Percentiles rank a stretch among this genome's conserved stretches.
Evolutionary conservation across 2,329 filamentous ascomycete species (phyloP).

Genomic region (Sporothrix curviconia): DNA sequence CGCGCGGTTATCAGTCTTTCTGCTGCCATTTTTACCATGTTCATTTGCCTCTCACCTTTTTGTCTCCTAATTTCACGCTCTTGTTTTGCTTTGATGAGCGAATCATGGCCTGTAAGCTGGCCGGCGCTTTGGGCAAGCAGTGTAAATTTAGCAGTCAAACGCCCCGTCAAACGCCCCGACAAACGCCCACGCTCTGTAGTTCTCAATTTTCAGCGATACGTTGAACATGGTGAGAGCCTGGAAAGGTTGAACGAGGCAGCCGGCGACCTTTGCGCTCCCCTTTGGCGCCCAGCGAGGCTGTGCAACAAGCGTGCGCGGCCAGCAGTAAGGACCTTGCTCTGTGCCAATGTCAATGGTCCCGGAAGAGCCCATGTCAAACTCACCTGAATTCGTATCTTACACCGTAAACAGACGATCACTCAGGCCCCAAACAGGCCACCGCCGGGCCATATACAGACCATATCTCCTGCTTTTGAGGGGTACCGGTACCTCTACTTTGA

Average conservation of each 20-base stretch:
- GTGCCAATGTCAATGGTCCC: too few relatives aligned
- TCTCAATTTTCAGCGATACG: too few relatives aligned
- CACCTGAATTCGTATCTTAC: background rate
- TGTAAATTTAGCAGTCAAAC: conserved; percentile 1
- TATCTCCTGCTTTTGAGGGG: too few relatives aligned
- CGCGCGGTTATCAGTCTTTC: background rate
- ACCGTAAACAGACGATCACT: background rate
- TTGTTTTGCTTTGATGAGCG: too few relatives aligned
- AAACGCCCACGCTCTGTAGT: too few relatives aligned
- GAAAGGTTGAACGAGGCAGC: background rate
- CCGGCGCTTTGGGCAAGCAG: background rate
- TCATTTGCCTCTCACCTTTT: background rate
- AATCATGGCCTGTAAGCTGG: conserved; percentile 4
- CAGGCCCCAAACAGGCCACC: conserved; percentile 5
- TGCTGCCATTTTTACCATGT: background rate
- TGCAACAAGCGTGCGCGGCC: too few relatives aligned
- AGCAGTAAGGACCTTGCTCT: too few relatives aligned
- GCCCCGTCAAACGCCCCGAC: too few relatives aligned
- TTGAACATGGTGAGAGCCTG: too few relatives aligned
- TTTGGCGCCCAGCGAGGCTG: conserved; percentile 12
- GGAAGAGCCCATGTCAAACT: conserved; percentile 2
- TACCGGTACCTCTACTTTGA: too few relatives aligned
- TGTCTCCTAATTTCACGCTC: background rate
- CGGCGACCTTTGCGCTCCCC: background rate
- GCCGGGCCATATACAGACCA: background rate